Percentiles rank a stretch among this genome's conserved stretches.
phyloP scores from a whole-genome alignment of 345 rosid species.

The Reutealis trisperma region DNA sequence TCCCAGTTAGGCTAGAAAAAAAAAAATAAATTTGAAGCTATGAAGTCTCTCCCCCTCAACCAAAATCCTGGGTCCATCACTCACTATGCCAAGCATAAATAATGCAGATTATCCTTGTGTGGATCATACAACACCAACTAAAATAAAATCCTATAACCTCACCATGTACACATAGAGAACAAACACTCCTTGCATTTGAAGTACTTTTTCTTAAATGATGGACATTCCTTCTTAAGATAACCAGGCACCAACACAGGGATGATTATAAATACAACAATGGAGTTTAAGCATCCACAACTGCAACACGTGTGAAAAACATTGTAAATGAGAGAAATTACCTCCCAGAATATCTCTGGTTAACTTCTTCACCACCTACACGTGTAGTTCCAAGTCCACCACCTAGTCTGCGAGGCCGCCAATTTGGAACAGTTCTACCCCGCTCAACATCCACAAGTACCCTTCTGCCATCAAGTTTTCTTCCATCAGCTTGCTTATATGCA shows the following conservation, averaged over 20 bases:
- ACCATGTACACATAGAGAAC: background rate
- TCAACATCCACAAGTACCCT: constrained; percentile 99
- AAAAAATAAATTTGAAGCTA: no score
- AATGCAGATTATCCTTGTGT: no score
- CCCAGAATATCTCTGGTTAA: constrained; percentile 50
- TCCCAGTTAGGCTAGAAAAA: no score
- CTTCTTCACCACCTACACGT: constrained; percentile 86
- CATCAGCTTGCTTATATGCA: constrained; percentile 99
- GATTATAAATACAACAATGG: background rate
- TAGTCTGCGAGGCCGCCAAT: constrained; percentile 98
- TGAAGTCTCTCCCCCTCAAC: no score
- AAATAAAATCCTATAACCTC: no score
- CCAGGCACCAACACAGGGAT: background rate
- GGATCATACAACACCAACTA: no score
- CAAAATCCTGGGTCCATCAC: no score
- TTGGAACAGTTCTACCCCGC: constrained; percentile 99
- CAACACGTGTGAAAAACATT: background rate
- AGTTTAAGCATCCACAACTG: background rate
- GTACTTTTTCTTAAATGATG: background rate
- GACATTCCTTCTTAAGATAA: background rate
- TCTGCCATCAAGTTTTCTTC: constrained; percentile 94
- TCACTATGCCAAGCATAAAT: no score
- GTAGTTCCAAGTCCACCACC: constrained; percentile 99
- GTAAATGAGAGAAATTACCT: constrained; percentile 29
- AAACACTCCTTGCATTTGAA: background rate